Conservation (phyloP, 768 basidiomycete species). For the Termitomyces eurrhizus region DNA sequence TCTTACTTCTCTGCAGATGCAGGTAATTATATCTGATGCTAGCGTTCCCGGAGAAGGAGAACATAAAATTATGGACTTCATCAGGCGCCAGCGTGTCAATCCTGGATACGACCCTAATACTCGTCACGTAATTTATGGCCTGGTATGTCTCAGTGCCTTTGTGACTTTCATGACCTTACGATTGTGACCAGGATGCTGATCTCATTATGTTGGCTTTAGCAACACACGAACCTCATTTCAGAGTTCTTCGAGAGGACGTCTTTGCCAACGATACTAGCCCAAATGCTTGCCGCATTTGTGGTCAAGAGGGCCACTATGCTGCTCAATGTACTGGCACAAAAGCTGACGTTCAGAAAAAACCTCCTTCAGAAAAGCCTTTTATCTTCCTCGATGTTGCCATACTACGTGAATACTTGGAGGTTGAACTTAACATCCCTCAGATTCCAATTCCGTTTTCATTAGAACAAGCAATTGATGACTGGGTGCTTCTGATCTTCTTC, state of each 20-base stretch:
- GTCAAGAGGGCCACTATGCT: constrained; percentile 92
- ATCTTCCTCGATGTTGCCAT: constrained; percentile 98
- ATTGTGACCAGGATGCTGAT: constrained; percentile 79
- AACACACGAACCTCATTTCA: constrained; percentile 98
- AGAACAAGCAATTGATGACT: constrained; percentile 98
- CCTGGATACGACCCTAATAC: constrained; percentile 94
- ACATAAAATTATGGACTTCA: constrained; percentile 99
- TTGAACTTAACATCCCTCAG: constrained; percentile 84
- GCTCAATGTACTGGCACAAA: constrained; percentile 87
- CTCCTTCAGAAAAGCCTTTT: constrained; percentile 84
- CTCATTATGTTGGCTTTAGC: constrained; percentile 98
- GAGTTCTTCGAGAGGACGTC: constrained; percentile 96
- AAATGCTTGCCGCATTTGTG: constrained; percentile 86
- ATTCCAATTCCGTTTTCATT: constrained; percentile 84
- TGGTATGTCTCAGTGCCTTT: constrained; percentile 49
- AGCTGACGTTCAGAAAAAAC: constrained; percentile 65
- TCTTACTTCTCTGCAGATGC: constrained; percentile 48
- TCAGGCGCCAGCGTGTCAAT: constrained; percentile 84
- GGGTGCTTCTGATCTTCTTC: constrained; percentile 99
- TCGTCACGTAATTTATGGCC: constrained; percentile 93
- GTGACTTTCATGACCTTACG: constrained; percentile 11
- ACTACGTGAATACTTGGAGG: constrained; percentile 95
- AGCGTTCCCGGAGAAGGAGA: constrained; percentile 98
- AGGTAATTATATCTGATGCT: constrained; percentile 96
- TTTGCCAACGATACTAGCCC: constrained; percentile 79